These are phyloP conservation scores for Canavalia gladiata DNA, from an alignment of 306 rosid genomes.

Conservation along the genomic window DNA sequence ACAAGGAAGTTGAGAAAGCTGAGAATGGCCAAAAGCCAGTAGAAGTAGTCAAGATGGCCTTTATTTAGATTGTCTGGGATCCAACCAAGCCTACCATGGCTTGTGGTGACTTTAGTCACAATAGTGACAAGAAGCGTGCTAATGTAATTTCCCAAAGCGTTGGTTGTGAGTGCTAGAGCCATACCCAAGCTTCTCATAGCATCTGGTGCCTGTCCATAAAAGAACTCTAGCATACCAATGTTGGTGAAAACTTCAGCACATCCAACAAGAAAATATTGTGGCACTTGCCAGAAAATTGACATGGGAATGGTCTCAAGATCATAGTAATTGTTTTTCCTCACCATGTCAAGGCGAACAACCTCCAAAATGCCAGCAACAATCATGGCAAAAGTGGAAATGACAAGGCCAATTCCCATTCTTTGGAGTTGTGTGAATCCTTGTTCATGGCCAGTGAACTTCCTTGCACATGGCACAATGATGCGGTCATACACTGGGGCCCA, in stretches of 20 bases:
- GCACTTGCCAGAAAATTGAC: slow-evolving; percentile 92
- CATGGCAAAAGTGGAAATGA: slow-evolving; percentile 74
- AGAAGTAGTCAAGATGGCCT: slow-evolving; percentile 89
- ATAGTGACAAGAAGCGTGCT: slow-evolving; percentile 77
- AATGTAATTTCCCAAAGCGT: slow-evolving; percentile 74
- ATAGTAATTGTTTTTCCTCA: slow-evolving; percentile 64
- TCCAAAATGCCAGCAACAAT: slow-evolving; percentile 76
- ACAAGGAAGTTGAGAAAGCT: slow-evolving; percentile 68
- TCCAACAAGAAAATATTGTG: slow-evolving; percentile 82
- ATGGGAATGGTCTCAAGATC: slow-evolving; percentile 67
- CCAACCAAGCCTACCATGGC: slow-evolving; percentile 78
- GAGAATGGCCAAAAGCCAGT: slow-evolving; percentile 73
- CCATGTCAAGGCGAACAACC: slow-evolving; percentile 61
- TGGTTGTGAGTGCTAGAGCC: slow-evolving; percentile 79
- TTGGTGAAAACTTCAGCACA: slow-evolving; percentile 81
- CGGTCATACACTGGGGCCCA: slow-evolving; percentile 76
- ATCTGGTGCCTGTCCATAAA: slow-evolving; percentile 85
- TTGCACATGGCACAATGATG: slow-evolving; percentile 66
- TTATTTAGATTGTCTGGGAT: slow-evolving; percentile 81
- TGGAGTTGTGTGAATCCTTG: slow-evolving; percentile 85
- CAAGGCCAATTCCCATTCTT: slow-evolving; percentile 84
- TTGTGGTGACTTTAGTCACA: slow-evolving; percentile 69
- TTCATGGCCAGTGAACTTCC: slow-evolving; percentile 70
- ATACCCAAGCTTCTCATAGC: slow-evolving; percentile 88
- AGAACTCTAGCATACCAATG: slow-evolving; percentile 77